phyloP scores from a whole-genome alignment of 1,139 yeast genomes.

The Blastobotrys petasosporus region DNA sequence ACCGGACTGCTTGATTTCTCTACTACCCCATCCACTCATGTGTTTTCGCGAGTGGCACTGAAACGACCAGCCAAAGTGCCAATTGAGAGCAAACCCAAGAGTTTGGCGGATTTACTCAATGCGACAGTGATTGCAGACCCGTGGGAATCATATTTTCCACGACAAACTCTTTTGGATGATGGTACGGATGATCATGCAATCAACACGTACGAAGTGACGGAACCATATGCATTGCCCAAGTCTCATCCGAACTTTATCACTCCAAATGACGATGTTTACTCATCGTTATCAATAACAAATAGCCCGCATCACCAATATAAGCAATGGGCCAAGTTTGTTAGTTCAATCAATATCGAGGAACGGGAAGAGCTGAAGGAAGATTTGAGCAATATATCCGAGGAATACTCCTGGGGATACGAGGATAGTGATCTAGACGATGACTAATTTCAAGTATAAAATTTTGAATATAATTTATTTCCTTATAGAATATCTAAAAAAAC shows the following conservation, averaged over 20 bases:
- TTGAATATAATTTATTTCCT: too few species aligned
- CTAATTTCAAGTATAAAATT: too few species aligned
- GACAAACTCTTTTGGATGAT: conserved; percentile 13
- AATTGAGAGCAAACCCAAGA: conserved; percentile 8
- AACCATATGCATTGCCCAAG: conserved; percentile 20
- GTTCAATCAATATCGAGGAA: conserved; percentile 43
- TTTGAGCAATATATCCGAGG: conserved; percentile 44
- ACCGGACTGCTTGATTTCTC: conserved; percentile 17
- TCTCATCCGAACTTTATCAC: conserved; percentile 25
- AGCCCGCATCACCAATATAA: conserved; percentile 43
- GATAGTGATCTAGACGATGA: conserved; percentile 30
- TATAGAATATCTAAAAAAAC: too few species aligned
- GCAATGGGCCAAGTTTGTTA: conserved; percentile 44
- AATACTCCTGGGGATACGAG: conserved; percentile 55
- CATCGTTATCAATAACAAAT: conserved; percentile 44
- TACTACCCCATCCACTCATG: conserved; percentile 17
- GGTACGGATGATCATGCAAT: conserved; percentile 22
- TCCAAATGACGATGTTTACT: conserved; percentile 25
- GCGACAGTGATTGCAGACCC: conserved; percentile 9
- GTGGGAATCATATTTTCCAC: conserved; percentile 17
- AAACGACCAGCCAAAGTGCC: conserved; percentile 14
- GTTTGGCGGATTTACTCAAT: conserved; percentile 5
- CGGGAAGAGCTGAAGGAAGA: conserved; percentile 60
- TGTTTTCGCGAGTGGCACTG: conserved; percentile 35
- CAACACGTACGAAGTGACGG: conserved; percentile 16